These are phyloP conservation scores for Stromatinia cepivora DNA, from an alignment of 2,329 filamentous ascomycete species.

Conservation along the genomic window DNA sequence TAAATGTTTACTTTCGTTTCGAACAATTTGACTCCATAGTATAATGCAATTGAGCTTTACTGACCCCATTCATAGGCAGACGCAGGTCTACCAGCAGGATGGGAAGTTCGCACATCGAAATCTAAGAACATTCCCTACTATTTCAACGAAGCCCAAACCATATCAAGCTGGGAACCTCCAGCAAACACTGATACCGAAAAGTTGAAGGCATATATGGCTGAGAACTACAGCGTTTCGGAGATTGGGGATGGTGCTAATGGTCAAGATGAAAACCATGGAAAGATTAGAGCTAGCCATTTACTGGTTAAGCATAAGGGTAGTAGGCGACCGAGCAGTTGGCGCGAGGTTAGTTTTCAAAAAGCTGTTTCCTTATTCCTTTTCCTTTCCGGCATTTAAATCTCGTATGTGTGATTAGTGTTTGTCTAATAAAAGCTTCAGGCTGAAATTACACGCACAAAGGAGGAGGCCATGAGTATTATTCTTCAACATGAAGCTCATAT, in stretches of 20 bases:
- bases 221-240: constrained; percentile 68
- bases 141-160: constrained; percentile 84
- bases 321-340: constrained; percentile 88
- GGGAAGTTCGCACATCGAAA: constrained; percentile 97
- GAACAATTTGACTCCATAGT: not conserved
- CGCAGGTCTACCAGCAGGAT: constrained; percentile 78
- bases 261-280: constrained; percentile 59
- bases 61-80: constrained; percentile 53
- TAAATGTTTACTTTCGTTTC: not conserved
- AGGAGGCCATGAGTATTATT: constrained; percentile 80
- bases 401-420: not conserved
- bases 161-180: constrained; percentile 95
- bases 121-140: constrained; percentile 99
- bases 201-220: constrained; percentile 91
- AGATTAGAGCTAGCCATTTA: constrained; percentile 91
- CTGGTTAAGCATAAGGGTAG: constrained; percentile 92
- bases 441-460: constrained; percentile 83
- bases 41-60: constrained; percentile 6
- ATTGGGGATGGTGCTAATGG: constrained; percentile 43
- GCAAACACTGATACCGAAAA: constrained; percentile 84
- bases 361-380: no score
- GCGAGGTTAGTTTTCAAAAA: constrained; percentile 55
- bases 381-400: no score
- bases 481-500: constrained; percentile 75
- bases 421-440: constrained; percentile 46